Evolutionary conservation across 257 asterid species (phyloP).

Genomic region (Hygrophila difformis): DNA sequence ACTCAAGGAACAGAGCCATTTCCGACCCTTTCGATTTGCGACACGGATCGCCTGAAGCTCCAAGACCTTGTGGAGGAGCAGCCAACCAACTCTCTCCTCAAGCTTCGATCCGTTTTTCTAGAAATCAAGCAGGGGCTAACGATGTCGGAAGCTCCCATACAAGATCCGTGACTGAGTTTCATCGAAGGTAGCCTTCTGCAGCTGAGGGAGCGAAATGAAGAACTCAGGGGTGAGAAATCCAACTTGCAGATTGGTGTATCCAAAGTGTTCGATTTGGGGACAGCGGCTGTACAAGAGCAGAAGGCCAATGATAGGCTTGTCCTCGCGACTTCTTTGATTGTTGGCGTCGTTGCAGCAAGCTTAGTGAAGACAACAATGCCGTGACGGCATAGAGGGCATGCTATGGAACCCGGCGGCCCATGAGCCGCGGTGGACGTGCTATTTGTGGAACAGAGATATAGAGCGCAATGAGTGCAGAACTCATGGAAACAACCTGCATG

Average conservation of each 20-base stretch:
- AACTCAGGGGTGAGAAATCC: slow-evolving; percentile 20
- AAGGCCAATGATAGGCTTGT: slow-evolving; percentile 43
- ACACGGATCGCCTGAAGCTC: slow-evolving; percentile 41
- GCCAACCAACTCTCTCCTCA: slow-evolving; percentile 29
- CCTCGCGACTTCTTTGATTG: slow-evolving; percentile 42
- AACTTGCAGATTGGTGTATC: slow-evolving; percentile 61
- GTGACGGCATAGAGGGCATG: slow-evolving; percentile 79
- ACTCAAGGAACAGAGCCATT: slow-evolving; percentile 62
- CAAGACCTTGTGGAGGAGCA: slow-evolving; percentile 41
- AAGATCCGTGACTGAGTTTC: slow-evolving; percentile 38
- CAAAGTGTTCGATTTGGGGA: slow-evolving; percentile 10
- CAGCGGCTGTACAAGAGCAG: slow-evolving; percentile 29
- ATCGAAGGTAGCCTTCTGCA: slow-evolving; percentile 34
- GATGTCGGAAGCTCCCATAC: slow-evolving; percentile 42
- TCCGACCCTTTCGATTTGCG: slow-evolving; percentile 44
- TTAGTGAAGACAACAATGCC: slow-evolving; percentile 62
- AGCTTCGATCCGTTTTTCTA: slow-evolving; percentile 19
- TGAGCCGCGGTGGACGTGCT: slow-evolving; percentile 35
- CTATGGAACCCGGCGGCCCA: slow-evolving; percentile 64
- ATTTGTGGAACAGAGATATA: slow-evolving; percentile 67
- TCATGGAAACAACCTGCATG: slow-evolving; percentile 78
- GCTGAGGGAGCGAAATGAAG: slow-evolving; percentile 35
- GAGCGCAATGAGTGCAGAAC: slow-evolving; percentile 72
- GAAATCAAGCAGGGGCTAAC: slow-evolving; percentile 35
- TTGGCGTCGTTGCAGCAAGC: slow-evolving; percentile 47